Percentiles rank a stretch among this genome's conserved stretches.
These are phyloP conservation scores for Aspergillus amoenus DNA, from an alignment of 2,329 filamentous ascomycete genomes.

Conservation along the genomic window DNA sequence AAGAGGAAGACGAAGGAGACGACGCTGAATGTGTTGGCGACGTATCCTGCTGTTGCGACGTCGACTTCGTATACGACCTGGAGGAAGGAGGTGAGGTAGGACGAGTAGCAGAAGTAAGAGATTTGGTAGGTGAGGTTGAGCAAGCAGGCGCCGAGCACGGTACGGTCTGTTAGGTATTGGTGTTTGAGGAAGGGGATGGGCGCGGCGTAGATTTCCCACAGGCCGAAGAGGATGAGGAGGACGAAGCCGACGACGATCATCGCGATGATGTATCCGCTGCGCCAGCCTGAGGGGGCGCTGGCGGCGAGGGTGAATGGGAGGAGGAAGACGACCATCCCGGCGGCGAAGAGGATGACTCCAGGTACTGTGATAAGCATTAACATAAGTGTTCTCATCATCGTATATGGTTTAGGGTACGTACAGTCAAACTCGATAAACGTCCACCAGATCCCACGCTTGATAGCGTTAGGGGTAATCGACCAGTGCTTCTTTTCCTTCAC, in stretches of 20 bases:
- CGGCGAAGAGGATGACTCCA: constrained; percentile 63
- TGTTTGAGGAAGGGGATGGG: constrained; percentile 56
- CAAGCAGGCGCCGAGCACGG: constrained; percentile 20
- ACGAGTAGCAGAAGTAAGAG: constrained; percentile 21
- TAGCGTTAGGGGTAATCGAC: neutral
- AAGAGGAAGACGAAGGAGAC: constrained; percentile 57
- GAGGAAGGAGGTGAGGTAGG: constrained; percentile 23
- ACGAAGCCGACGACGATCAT: constrained; percentile 56
- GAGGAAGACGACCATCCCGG: constrained; percentile 63
- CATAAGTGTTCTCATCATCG: neutral
- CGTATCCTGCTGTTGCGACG: constrained; percentile 34
- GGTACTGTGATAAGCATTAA: constrained; percentile 39
- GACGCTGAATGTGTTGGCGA: constrained; percentile 54
- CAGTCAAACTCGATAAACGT: neutral
- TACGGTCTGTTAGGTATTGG: constrained; percentile 40
- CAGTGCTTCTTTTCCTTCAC: constrained; percentile 23
- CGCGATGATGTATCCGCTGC: constrained; percentile 47
- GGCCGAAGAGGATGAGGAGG: constrained; percentile 52
- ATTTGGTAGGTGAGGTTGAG: constrained; percentile 30
- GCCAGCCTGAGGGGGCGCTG: constrained; percentile 41
- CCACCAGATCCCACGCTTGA: neutral
- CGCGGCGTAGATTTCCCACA: constrained; percentile 55
- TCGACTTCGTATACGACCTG: constrained; percentile 26
- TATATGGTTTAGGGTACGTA: neutral
- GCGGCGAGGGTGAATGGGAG: constrained; percentile 61